These are phyloP conservation scores for Wickerhamomyces subpelliculosus DNA, from an alignment of 805 yeast genomes.

Conservation along the genomic window DNA sequence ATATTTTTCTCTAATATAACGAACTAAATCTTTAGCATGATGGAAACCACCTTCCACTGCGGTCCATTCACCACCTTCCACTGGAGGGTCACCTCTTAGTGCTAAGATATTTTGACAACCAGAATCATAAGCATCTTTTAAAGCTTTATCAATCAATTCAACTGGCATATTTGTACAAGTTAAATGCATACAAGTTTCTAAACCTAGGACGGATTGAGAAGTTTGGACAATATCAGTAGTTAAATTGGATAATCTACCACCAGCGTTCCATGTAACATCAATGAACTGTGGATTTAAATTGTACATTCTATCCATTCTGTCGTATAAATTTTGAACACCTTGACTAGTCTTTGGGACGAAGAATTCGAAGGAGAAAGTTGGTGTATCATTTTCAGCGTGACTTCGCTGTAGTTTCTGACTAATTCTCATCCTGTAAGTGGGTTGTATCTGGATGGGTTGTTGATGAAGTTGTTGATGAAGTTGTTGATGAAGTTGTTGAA, in stretches of 20 bases:
- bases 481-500: no score
- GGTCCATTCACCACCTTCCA: slow-evolving; percentile 43
- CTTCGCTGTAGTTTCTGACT: slow-evolving; percentile 30
- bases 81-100: slow-evolving; percentile 91
- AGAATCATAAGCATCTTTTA: slow-evolving; percentile 74
- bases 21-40: slow-evolving; percentile 82
- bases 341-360: slow-evolving; percentile 96
- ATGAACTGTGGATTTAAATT: slow-evolving; percentile 84
- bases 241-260: slow-evolving; percentile 76
- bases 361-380: slow-evolving; percentile 93
- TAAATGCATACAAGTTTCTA: slow-evolving; percentile 96
- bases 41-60: slow-evolving; percentile 66
- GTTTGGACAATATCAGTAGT: slow-evolving; percentile 92
- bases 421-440: slow-evolving; percentile 26
- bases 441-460: no score
- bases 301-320: slow-evolving; percentile 97
- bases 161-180: slow-evolving; percentile 95
- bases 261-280: slow-evolving; percentile 98
- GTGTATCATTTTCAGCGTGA: slow-evolving; percentile 24
- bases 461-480: no score
- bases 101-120: slow-evolving; percentile 97
- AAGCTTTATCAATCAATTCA: slow-evolving; percentile 74
- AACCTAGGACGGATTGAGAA: slow-evolving; percentile 81
- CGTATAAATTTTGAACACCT: slow-evolving; percentile 93
- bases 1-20: slow-evolving; percentile 65